Base-by-base conservation (phyloP, 495 filamentous ascomycete species). In the Aspergillus panamensis region DNA sequence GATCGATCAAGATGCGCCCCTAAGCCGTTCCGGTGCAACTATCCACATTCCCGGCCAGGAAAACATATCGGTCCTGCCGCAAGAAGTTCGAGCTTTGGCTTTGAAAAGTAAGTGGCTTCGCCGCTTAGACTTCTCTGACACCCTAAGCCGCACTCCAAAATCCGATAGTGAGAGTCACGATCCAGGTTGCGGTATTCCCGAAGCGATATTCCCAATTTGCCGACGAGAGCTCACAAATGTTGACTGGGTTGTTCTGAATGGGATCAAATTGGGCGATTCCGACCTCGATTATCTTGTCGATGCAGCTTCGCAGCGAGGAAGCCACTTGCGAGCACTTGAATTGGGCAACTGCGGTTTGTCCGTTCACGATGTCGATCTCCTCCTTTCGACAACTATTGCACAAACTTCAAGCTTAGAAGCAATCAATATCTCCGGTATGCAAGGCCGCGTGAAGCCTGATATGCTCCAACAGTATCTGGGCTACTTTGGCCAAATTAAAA, bases 221-320 rank as follows among this genome's bases (percentile, higher is more conserved):
- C 84, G 80, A 51, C 84, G 79, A 60, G 83, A 87, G 66, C 78
- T 83, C 65, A 96, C 86, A 8, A 89, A 84, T 68, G 86, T 87
- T 53, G 89, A 86, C 69, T 96, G 86, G 83, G 83, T 97, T 45
- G 82, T 82, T 45, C 71, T 97, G 53, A 91, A 85, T 54, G 90
- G 89, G 12, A 96, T 96, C 65, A 81, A 87, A 61, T 78, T 95
- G n/a, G 87, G 86, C 35, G 88, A 94, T 47, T 83, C 83, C 2
- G 91, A 95, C 71, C 72, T 95, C 43, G 88, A 92, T 57, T 86
- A 84, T 65, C 68, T 84, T 20, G 85, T 88, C 44, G 83, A 86
- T 64, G 85, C 86, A 10, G 84, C 85, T 21, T 85, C 82, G 19
- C 82, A 82, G 60, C 78, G 74, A 54, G 75, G 68, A 20, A 86